These are phyloP conservation scores for Populus hybrid DNA, from an alignment of 441 rosid species.

Conservation along the genomic window DNA sequence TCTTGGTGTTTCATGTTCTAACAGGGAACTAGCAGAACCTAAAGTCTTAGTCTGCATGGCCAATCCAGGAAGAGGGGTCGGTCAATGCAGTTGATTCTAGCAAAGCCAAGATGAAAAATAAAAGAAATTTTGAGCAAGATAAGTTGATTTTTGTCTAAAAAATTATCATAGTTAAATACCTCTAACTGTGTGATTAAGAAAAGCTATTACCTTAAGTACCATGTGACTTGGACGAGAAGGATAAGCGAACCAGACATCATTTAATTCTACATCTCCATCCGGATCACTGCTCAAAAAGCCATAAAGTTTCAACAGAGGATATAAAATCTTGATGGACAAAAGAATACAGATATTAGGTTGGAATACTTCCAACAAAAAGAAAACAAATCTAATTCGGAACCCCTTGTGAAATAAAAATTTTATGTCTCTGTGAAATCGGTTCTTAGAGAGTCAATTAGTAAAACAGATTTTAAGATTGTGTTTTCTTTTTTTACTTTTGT, in stretches of 20 bases:
- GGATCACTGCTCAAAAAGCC: conserved; percentile 44
- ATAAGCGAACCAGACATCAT: conserved; percentile 98
- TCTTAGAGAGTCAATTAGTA: not conserved
- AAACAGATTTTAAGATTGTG: not conserved
- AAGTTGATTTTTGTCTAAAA: not conserved
- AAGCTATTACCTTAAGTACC: conserved; percentile 77
- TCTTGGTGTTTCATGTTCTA: not conserved
- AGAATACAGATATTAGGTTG: conserved; percentile 1
- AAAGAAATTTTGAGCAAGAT: not conserved
- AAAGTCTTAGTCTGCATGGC: not conserved
- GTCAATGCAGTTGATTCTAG: not conserved
- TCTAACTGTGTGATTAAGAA: not conserved
- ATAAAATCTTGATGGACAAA: not conserved
- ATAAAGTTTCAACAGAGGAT: not conserved
- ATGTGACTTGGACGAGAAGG: conserved; percentile 92
- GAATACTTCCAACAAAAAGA: not conserved
- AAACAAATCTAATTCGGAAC: not conserved
- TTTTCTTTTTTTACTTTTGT: not conserved
- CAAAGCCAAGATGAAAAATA: not conserved
- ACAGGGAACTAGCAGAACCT: not conserved
- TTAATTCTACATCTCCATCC: conserved; percentile 83
- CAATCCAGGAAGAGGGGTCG: not conserved
- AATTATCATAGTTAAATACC: not conserved
- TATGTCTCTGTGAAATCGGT: not conserved
- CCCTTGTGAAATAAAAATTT: not conserved